Percentiles rank a stretch among this genome's conserved stretches.
phyloP scores from a whole-genome alignment of 2,329 filamentous ascomycete genomes.

The Aspergillus alliaceus region DNA sequence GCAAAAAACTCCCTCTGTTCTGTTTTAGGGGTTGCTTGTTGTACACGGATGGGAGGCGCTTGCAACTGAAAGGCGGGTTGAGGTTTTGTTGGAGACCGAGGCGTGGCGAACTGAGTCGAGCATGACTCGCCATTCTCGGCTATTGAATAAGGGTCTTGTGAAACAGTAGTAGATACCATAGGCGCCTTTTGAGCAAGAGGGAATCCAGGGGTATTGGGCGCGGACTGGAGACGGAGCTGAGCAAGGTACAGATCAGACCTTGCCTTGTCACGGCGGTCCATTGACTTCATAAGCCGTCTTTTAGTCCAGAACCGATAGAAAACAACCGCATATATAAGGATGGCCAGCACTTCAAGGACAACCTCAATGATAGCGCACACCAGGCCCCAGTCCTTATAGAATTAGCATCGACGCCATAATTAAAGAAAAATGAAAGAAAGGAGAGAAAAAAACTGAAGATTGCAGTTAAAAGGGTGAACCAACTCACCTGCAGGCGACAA shows the following conservation, averaged over 20 bases:
- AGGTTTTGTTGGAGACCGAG: conserved; percentile 61
- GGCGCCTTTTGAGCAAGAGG: conserved; percentile 63
- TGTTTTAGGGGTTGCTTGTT: conserved; percentile 72
- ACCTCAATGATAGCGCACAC: conserved; percentile 98
- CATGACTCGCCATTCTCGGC: conserved; percentile 56
- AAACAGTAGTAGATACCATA: conserved; percentile 37
- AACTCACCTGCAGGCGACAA: conserved; percentile 77
- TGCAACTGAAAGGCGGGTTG: conserved; percentile 77
- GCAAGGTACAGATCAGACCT: conserved; percentile 93
- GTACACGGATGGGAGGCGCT: conserved; percentile 76
- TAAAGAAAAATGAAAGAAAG: too few relatives aligned
- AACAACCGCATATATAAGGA: conserved; percentile 87
- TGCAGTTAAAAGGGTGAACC: neutral
- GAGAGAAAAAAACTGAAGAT: conserved; percentile 11
- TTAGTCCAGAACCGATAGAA: conserved; percentile 99
- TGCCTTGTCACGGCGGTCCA: conserved; percentile 92
- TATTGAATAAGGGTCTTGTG: conserved; percentile 46
- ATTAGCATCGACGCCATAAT: conserved; percentile 27
- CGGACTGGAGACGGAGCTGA: conserved; percentile 79
- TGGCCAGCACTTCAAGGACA: conserved; percentile 86
- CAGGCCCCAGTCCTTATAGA: conserved; percentile 79
- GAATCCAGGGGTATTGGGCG: conserved; percentile 91
- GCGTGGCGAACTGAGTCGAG: conserved; percentile 56
- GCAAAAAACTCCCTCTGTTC: conserved; percentile 63
- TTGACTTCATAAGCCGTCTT: conserved; percentile 90